These are phyloP conservation scores for Thraustotheca clavata DNA, from an alignment of 352 stramenopile species.

Conservation along the genomic window DNA sequence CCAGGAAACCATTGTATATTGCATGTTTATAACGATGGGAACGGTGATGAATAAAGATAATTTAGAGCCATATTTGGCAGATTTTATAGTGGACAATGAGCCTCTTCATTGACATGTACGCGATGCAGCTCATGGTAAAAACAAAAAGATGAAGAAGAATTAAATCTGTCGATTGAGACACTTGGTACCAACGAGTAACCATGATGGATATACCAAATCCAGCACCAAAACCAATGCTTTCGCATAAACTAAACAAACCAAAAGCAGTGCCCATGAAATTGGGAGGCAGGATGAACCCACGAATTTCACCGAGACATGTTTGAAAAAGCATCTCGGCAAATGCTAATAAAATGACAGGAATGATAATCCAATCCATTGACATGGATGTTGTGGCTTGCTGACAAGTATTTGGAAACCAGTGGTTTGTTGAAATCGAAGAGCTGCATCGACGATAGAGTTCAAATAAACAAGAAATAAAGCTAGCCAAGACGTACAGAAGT, in stretches of 20 bases:
- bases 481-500: constrained; percentile 22
- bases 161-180: not conserved
- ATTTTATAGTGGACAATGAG: not conserved
- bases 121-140: not conserved
- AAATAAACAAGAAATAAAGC: constrained; percentile 61
- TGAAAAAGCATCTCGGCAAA: not conserved
- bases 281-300: not conserved
- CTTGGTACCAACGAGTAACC: not conserved
- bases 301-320: not conserved
- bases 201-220: not conserved
- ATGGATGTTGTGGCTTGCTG: not conserved
- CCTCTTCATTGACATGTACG: constrained; percentile 8
- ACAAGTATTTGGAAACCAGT: not conserved
- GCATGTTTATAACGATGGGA: too few species aligned
- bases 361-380: not conserved
- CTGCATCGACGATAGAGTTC: constrained; percentile 60
- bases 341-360: not conserved
- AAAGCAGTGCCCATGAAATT: not conserved
- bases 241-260: not conserved
- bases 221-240: not conserved
- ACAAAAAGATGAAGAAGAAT: not conserved
- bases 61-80: constrained; percentile 1
- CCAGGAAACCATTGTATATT: too few species aligned
- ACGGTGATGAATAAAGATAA: too few species aligned
- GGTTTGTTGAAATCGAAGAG: not conserved